These are phyloP conservation scores for Phyllostachys edulis DNA, from an alignment of 176 grass and related monocot species.

Conservation along the genomic window DNA sequence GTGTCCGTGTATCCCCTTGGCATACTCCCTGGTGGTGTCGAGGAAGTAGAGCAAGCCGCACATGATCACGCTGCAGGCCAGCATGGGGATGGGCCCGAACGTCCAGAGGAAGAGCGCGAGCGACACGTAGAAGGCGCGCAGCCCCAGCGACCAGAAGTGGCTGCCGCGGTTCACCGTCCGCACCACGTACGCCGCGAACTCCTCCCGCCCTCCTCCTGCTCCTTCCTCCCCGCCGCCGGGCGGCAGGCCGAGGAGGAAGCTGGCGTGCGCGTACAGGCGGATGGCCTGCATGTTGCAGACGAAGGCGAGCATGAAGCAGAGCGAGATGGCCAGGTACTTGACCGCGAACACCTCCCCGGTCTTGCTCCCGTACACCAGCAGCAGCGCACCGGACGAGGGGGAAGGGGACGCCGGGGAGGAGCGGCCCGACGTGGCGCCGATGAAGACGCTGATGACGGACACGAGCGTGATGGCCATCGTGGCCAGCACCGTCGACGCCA, in stretches of 20 bases:
- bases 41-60: conserved; percentile 65
- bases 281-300: conserved; percentile 88
- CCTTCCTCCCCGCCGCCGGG: conserved; percentile 2
- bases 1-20: conserved; percentile 23
- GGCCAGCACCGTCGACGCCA: conserved; percentile 84
- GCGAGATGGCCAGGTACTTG: conserved; percentile 74
- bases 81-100: conserved; percentile 82
- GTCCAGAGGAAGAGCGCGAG: conserved; percentile 85
- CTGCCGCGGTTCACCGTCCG: conserved; percentile 67
- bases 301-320: conserved; percentile 87
- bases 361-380: conserved; percentile 69
- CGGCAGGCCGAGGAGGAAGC: conserved; percentile 66
- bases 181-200: conserved; percentile 52
- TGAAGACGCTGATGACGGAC: conserved; percentile 69
- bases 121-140: conserved; percentile 76
- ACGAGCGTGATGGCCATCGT: conserved; percentile 76
- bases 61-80: conserved; percentile 53
- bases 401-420: not conserved
- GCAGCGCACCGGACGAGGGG: not conserved
- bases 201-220: not conserved
- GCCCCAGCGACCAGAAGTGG: conserved; percentile 82
- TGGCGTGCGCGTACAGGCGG: conserved; percentile 70
- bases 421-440: conserved; percentile 41
- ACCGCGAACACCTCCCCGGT: conserved; percentile 41
- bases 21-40: conserved; percentile 46